Evolutionary conservation across 2,329 filamentous ascomycete species (phyloP).

Genomic region (Aspergillus sojae): DNA sequence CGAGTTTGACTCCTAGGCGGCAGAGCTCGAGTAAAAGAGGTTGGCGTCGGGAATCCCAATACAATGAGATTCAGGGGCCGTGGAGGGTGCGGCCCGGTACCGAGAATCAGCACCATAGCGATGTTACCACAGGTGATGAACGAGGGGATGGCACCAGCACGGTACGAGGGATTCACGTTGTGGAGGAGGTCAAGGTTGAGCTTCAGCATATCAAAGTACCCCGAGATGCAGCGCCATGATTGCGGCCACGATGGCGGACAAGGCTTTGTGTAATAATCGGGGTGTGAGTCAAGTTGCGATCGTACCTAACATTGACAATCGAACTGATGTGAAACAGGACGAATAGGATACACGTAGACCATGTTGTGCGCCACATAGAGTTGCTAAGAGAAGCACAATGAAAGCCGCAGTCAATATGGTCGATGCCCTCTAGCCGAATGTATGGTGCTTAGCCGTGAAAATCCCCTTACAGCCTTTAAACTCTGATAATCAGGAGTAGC

Average conservation of each 20-base stretch:
- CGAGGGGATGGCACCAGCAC: background rate
- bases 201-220: background rate
- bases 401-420: no score
- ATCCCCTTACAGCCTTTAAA: no score
- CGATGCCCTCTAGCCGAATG: no score
- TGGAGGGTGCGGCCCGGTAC: background rate
- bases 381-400: no score
- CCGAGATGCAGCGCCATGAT: background rate
- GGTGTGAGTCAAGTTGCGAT: background rate
- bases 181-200: constrained; percentile 5
- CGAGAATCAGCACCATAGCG: background rate
- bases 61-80: background rate
- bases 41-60: background rate
- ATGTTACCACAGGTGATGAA: background rate
- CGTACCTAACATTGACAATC: background rate
- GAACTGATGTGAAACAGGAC: background rate
- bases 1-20: background rate
- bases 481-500: no score
- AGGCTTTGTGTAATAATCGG: background rate
- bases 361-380: background rate
- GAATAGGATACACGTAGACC: background rate
- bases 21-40: background rate
- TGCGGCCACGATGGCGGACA: background rate
- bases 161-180: background rate
- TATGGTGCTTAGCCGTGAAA: no score